Percentiles rank a stretch among this genome's conserved stretches.
Evolutionary conservation across 2,329 filamentous ascomycete species (phyloP).

Genomic region (Calonectria crousiana): DNA sequence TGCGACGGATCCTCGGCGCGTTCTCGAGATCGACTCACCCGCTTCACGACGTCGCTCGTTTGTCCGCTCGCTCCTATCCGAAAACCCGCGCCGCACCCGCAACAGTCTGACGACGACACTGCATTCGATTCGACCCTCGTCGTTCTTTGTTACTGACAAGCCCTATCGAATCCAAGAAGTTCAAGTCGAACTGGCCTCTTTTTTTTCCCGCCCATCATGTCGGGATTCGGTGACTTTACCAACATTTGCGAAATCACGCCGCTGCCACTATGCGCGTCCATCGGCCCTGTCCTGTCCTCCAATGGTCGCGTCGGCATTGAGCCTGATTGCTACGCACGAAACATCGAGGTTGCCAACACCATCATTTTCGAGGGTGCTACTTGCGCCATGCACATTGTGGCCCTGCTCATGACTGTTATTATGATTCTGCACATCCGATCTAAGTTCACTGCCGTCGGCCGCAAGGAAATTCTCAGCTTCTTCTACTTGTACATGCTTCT

Average conservation of each 20-base stretch:
- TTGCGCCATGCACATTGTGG: slow-evolving; percentile 91
- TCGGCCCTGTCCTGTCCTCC: slow-evolving; percentile 80
- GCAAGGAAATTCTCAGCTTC: slow-evolving; percentile 83
- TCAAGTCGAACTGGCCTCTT: neutral
- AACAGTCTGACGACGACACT: neutral
- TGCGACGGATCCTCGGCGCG: neutral
- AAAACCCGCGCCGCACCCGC: neutral
- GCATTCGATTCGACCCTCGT: neutral
- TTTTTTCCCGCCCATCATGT: slow-evolving; percentile 58
- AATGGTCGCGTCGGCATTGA: slow-evolving; percentile 82
- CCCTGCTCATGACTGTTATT: slow-evolving; percentile 91
- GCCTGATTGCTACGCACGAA: slow-evolving; percentile 91
- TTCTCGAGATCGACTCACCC: slow-evolving; percentile 1
- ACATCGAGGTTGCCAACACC: slow-evolving; percentile 96
- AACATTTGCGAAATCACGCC: slow-evolving; percentile 87
- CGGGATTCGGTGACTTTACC: slow-evolving; percentile 93
- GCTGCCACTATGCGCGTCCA: slow-evolving; percentile 86
- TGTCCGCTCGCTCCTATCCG: neutral
- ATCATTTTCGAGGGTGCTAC: slow-evolving; percentile 97
- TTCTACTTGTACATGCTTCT: slow-evolving; percentile 97
- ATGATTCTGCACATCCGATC: slow-evolving; percentile 98
- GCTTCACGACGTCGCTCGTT: neutral
- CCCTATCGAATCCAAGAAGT: neutral
- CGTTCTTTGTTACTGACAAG: neutral
- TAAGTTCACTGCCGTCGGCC: slow-evolving; percentile 96